Percentiles rank a stretch among this genome's conserved stretches.
phyloP scores from a whole-genome alignment of 176 grass and related monocot genomes.

The Pontederia paniculata region DNA sequence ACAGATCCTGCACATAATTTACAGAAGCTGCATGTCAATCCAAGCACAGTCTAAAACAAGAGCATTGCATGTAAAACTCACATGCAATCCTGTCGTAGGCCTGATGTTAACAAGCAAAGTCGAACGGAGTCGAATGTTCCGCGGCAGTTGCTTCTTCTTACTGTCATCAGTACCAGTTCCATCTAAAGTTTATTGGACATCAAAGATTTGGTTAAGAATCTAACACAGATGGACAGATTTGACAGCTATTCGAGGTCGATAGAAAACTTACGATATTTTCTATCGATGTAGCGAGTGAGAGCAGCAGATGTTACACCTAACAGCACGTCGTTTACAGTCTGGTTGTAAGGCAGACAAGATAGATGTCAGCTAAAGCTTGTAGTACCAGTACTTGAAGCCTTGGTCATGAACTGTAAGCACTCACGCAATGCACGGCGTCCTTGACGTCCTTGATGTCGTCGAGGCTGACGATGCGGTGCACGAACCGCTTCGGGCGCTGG shows the following conservation, averaged over 20 bases:
- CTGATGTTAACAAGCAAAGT: slow-evolving; percentile 77
- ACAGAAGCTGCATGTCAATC: neutral
- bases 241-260: neutral
- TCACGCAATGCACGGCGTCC: slow-evolving; percentile 79
- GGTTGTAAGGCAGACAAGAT: slow-evolving; percentile 1
- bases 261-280: slow-evolving; percentile 41
- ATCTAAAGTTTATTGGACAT: neutral
- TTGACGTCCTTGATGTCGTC: slow-evolving; percentile 81
- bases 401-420: neutral
- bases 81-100: slow-evolving; percentile 51
- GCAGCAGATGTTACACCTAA: slow-evolving; percentile 55
- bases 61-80: slow-evolving; percentile 12
- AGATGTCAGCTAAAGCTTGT: neutral
- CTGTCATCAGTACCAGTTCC: neutral
- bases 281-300: slow-evolving; percentile 55
- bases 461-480: slow-evolving; percentile 58
- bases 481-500: slow-evolving; percentile 52
- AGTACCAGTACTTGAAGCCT: no score
- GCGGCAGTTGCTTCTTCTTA: slow-evolving; percentile 7
- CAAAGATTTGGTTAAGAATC: neutral
- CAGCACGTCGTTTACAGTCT: slow-evolving; percentile 94
- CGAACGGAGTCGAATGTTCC: slow-evolving; percentile 37
- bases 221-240: neutral
- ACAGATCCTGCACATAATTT: neutral
- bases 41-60: neutral